Conservation (phyloP, 768 basidiomycete genomes). For the Panellus pusillus region DNA sequence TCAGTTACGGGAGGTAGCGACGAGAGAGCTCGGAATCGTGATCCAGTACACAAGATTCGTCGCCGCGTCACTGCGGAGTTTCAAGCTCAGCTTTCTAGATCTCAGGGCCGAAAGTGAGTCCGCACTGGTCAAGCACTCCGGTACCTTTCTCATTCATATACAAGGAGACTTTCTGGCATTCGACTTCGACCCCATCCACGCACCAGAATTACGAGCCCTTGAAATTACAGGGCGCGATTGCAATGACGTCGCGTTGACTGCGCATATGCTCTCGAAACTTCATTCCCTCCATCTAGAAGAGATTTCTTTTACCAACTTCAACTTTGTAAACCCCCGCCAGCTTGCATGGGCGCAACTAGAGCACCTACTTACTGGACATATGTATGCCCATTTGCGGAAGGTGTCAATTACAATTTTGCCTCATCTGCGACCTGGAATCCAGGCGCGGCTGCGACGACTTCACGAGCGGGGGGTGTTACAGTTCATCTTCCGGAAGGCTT, state of each 20-base stretch:
- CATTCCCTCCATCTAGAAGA: not conserved
- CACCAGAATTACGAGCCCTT: not conserved
- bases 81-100: conserved; percentile 16
- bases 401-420: conserved; percentile 2
- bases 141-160: not conserved
- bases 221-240: conserved; percentile 1
- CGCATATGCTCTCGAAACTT: conserved; percentile 2
- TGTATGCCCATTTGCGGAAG: conserved; percentile 1
- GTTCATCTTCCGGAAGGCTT: conserved; percentile 6
- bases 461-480: conserved; percentile 2
- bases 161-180: not conserved
- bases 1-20: conserved; percentile 9
- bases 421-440: not conserved
- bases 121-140: not conserved
- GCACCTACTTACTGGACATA: not conserved
- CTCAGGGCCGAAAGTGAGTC: conserved; percentile 11
- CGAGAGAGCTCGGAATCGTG: conserved; percentile 5
- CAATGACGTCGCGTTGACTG: conserved; percentile 2
- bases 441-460: conserved; percentile 1
- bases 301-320: conserved; percentile 1
- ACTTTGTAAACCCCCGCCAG: not conserved
- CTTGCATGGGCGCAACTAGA: conserved; percentile 7
- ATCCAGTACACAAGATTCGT: conserved; percentile 7
- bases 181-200: not conserved
- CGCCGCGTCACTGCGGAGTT: not conserved